Evolutionary conservation across 495 filamentous ascomycete species (phyloP).

Genomic region (Aspergillus kassunensis): DNA sequence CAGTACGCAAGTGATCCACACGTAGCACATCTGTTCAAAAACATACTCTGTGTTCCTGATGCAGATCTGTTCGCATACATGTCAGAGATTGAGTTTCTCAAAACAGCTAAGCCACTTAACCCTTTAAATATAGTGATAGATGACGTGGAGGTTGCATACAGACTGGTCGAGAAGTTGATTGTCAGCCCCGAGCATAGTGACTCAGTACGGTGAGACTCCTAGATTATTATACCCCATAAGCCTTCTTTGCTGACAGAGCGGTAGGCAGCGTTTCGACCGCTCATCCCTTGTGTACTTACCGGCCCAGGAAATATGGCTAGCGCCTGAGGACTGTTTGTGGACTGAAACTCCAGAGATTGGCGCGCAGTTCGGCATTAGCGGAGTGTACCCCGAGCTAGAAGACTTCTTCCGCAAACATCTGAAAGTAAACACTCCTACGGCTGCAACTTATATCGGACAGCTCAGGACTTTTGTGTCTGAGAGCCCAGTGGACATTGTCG

Average conservation of each 20-base stretch:
- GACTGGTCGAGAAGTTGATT: not conserved
- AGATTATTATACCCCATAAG: too few species aligned
- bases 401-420: not conserved
- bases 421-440: not conserved
- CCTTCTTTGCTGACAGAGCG: too few species aligned
- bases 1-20: not conserved
- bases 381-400: not conserved
- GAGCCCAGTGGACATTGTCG: not conserved
- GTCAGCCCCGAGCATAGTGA: too few species aligned
- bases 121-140: not conserved
- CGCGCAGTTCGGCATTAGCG: not conserved
- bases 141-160: not conserved
- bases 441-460: not conserved
- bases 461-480: not conserved
- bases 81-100: not conserved
- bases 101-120: not conserved
- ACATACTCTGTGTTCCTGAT: not conserved
- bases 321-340: not conserved
- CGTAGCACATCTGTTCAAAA: not conserved
- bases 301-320: not conserved
- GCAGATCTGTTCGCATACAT: not conserved
- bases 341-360: not conserved
- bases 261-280: too few species aligned
- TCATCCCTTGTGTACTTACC: constrained; percentile 1
- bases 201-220: too few species aligned